phyloP scores from a whole-genome alignment of 257 asterid species.

The Mitragyna speciosa region DNA sequence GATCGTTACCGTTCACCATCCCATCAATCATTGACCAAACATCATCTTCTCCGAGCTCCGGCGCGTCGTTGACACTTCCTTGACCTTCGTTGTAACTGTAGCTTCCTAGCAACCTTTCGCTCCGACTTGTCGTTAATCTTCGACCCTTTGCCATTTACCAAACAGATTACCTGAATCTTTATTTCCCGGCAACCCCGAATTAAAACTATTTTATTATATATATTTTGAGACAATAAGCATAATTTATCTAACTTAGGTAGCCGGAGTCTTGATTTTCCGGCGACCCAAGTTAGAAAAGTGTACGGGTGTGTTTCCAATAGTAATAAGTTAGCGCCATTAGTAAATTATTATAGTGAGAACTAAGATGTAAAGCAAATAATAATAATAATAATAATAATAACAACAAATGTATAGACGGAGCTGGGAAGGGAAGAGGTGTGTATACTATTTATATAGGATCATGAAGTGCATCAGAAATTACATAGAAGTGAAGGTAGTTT shows the following conservation, averaged over 20 bases:
- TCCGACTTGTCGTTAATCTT: conserved; percentile 55
- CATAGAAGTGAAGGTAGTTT: conserved; percentile 8
- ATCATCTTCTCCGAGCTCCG: conserved; percentile 78
- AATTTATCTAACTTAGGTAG: conserved; percentile 7
- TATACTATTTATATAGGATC: conserved; percentile 41
- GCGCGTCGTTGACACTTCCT: conserved; percentile 32
- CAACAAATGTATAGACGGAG: conserved; percentile 20
- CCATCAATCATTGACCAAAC: conserved; percentile 66
- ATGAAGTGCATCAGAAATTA: conserved; percentile 23
- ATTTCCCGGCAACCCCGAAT: conserved; percentile 34
- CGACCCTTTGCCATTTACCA: conserved; percentile 74
- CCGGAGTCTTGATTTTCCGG: conserved; percentile 47
- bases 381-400: not conserved
- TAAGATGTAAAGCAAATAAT: not conserved
- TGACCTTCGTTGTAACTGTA: conserved; percentile 37
- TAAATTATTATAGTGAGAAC: not conserved
- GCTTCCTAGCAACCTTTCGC: conserved; percentile 58
- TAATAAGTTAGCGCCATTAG: conserved; percentile 24
- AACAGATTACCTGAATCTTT: not conserved
- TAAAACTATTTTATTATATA: not conserved
- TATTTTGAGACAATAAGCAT: not conserved
- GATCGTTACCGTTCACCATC: conserved; percentile 38
- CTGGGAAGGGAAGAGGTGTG: conserved; percentile 31
- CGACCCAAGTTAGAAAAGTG: conserved; percentile 23
- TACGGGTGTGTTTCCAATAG: not conserved